Conservation (phyloP, 768 basidiomycete genomes). For the Leucocoprinus leucothites region DNA sequence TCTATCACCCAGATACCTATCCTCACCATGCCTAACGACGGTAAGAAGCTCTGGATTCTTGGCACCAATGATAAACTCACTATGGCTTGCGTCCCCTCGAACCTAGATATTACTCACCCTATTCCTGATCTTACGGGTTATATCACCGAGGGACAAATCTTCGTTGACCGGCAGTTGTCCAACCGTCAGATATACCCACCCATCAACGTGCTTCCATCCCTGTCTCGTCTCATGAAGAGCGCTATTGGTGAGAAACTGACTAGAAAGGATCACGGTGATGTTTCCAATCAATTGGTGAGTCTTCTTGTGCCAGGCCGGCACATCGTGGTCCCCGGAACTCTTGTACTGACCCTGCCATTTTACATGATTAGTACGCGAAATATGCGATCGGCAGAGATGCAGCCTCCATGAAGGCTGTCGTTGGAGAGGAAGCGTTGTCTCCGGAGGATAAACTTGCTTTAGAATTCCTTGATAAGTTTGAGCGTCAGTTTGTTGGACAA, state of each 20-base stretch:
- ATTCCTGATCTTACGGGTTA: slow-evolving; percentile 99
- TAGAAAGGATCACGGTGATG: slow-evolving; percentile 97
- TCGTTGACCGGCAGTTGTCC: slow-evolving; percentile 94
- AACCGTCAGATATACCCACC: slow-evolving; percentile 98
- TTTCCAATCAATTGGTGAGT: slow-evolving; percentile 95
- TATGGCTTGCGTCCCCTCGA: slow-evolving; percentile 1
- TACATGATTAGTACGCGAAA: slow-evolving; percentile 77
- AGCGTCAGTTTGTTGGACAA: slow-evolving; percentile 96
- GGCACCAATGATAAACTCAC: slow-evolving; percentile 15
- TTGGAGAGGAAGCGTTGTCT: slow-evolving; percentile 96
- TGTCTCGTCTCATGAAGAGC: slow-evolving; percentile 99
- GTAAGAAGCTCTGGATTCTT: slow-evolving; percentile 41
- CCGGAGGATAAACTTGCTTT: slow-evolving; percentile 94
- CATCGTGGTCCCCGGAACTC: background rate
- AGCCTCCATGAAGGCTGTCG: slow-evolving; percentile 98
- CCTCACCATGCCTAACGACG: slow-evolving; percentile 99
- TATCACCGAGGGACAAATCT: slow-evolving; percentile 99
- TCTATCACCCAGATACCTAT: slow-evolving; percentile 99
- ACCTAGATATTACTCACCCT: slow-evolving; percentile 97
- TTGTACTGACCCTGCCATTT: background rate
- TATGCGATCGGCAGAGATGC: slow-evolving; percentile 98
- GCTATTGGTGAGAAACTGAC: slow-evolving; percentile 98
- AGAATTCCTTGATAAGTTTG: slow-evolving; percentile 98
- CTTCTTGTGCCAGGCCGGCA: background rate
- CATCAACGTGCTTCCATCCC: slow-evolving; percentile 97